A percentile compares a stretch with the other conserved stretches of the same genome.
Evolutionary conservation across 805 yeast genomes (phyloP).

Genomic region (Suhomyces vadensis): DNA sequence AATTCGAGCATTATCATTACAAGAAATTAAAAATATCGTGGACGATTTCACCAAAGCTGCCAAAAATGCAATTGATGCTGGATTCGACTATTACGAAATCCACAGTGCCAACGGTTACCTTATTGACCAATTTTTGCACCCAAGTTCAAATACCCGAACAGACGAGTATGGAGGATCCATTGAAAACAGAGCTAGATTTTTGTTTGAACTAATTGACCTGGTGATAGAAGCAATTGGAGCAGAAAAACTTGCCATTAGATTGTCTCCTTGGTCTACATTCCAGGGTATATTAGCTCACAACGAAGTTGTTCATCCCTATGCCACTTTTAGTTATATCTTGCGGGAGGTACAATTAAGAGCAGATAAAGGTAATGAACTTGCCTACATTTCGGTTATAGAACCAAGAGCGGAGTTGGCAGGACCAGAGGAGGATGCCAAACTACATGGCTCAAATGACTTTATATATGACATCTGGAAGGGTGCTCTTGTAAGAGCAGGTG

Average conservation of each 20-base stretch:
- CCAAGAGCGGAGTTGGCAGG: neutral
- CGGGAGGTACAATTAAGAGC: slow-evolving; percentile 43
- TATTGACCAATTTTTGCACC: slow-evolving; percentile 38
- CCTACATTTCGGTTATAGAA: slow-evolving; percentile 39
- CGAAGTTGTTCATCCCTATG: slow-evolving; percentile 32
- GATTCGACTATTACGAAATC: slow-evolving; percentile 41
- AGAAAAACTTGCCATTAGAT: slow-evolving; percentile 47
- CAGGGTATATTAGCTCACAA: slow-evolving; percentile 37
- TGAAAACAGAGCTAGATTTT: slow-evolving; percentile 39
- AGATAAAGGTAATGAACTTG: slow-evolving; percentile 16
- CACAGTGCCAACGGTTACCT: slow-evolving; percentile 46
- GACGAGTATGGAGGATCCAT: slow-evolving; percentile 36
- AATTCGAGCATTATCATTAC: slow-evolving; percentile 25
- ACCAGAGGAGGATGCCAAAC: slow-evolving; percentile 15
- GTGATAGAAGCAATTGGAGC: slow-evolving; percentile 54
- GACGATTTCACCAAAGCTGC: slow-evolving; percentile 45
- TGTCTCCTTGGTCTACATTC: slow-evolving; percentile 44
- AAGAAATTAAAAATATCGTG: slow-evolving; percentile 43
- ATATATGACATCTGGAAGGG: slow-evolving; percentile 36
- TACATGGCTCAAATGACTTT: slow-evolving; percentile 26
- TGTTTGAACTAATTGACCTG: slow-evolving; percentile 42
- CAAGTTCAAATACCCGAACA: slow-evolving; percentile 33
- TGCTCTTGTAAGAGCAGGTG: slow-evolving; percentile 26
- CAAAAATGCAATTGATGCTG: slow-evolving; percentile 35
- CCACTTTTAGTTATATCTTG: slow-evolving; percentile 43